Percentiles rank a stretch among this genome's conserved stretches.
phyloP scores from a whole-genome alignment of 768 basidiomycete species.

The Boletus edulis region DNA sequence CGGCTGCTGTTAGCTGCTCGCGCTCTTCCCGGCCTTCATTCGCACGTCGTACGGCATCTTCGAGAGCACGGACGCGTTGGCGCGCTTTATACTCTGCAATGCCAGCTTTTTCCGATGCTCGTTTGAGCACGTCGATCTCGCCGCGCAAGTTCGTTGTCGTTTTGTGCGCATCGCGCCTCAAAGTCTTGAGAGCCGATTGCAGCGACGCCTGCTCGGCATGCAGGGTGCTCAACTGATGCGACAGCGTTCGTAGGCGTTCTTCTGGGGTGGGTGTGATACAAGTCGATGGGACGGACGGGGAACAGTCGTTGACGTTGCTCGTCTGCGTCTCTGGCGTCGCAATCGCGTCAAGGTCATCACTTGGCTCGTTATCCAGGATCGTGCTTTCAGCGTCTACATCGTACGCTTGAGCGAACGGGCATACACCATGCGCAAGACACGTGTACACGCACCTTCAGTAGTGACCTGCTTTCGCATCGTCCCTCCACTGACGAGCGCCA shows the following conservation, averaged over 20 bases:
- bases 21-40: constrained; percentile 51
- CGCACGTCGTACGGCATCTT: constrained; percentile 84
- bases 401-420: constrained; percentile 2
- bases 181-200: constrained; percentile 66
- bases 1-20: constrained; percentile 36
- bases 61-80: constrained; percentile 84
- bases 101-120: constrained; percentile 76
- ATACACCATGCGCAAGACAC: constrained; percentile 1
- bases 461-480: constrained; percentile 64
- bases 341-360: constrained; percentile 15
- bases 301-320: constrained; percentile 15
- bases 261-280: constrained; percentile 48
- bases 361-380: constrained; percentile 20
- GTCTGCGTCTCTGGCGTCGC: constrained; percentile 19
- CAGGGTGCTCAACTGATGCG: constrained; percentile 61
- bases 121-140: constrained; percentile 82
- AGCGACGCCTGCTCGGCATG: constrained; percentile 69
- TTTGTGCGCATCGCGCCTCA: constrained; percentile 80
- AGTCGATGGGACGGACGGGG: constrained; percentile 24
- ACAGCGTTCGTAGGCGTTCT: constrained; percentile 64
- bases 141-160: constrained; percentile 75
- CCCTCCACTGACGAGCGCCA: constrained; percentile 67
- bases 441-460: constrained; percentile 51
- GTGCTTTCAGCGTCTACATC: constrained; percentile 21
- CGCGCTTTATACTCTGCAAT: constrained; percentile 75